phyloP scores from a whole-genome alignment of 345 rosid genomes.

The Hevea brasiliensis region DNA sequence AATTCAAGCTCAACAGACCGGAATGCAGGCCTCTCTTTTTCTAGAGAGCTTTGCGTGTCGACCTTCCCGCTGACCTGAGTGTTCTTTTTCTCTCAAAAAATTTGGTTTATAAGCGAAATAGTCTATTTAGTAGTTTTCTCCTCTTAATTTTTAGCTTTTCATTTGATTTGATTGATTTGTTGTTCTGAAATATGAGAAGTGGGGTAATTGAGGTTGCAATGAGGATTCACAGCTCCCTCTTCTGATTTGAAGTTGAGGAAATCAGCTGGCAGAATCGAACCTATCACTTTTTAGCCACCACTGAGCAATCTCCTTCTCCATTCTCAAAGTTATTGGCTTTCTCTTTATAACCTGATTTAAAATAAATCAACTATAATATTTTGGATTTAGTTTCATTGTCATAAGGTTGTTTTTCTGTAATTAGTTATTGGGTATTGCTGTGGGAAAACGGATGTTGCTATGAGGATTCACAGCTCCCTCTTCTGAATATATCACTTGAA shows the following conservation, averaged over 20 bases:
- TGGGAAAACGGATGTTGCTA: conserved; percentile 21
- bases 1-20: conserved; percentile 99
- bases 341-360: too few species aligned
- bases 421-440: background rate
- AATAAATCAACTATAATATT: background rate
- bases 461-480: conserved; percentile 61
- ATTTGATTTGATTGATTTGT: background rate
- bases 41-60: conserved; percentile 66
- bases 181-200: background rate
- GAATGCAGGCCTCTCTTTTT: conserved; percentile 59
- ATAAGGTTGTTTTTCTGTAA: too few species aligned
- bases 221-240: conserved; percentile 72
- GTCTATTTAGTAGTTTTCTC: background rate
- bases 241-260: conserved; percentile 50
- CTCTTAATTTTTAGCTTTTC: background rate
- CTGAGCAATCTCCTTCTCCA: conserved; percentile 57
- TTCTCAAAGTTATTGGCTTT: too few species aligned
- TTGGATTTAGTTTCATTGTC: too few species aligned
- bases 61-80: conserved; percentile 81
- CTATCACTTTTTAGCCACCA: conserved; percentile 44
- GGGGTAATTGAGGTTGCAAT: conserved; percentile 35
- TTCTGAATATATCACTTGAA: conserved; percentile 42
- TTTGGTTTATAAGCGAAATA: background rate
- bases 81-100: conserved; percentile 22
- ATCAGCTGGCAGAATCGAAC: conserved; percentile 75